Evolutionary conservation across 768 basidiomycete genomes (phyloP).

Genomic region (Mycena epipterygia): DNA sequence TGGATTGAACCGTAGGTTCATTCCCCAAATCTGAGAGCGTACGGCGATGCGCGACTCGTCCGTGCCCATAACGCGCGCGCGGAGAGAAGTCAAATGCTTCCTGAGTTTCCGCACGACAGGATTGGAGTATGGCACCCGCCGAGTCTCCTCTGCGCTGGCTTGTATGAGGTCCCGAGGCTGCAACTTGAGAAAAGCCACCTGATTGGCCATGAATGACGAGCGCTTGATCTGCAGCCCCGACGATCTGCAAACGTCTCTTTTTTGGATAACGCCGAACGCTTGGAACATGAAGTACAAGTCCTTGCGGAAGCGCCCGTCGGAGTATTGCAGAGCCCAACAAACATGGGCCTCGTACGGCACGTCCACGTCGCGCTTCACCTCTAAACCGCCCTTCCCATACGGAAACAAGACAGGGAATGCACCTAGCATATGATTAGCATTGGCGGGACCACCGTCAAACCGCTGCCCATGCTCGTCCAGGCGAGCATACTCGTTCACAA

Average conservation of each 20-base stretch:
- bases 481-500: slow-evolving; percentile 47
- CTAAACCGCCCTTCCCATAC: slow-evolving; percentile 51
- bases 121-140: slow-evolving; percentile 39
- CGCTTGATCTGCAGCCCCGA: too few species aligned
- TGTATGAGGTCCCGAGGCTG: slow-evolving; percentile 44
- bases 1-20: slow-evolving; percentile 42
- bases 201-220: slow-evolving; percentile 46
- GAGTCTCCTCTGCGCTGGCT: slow-evolving; percentile 52
- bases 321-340: slow-evolving; percentile 46
- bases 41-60: slow-evolving; percentile 45
- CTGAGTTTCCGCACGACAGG: slow-evolving; percentile 41
- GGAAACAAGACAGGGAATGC: slow-evolving; percentile 51
- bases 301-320: slow-evolving; percentile 44
- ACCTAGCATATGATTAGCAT: slow-evolving; percentile 46
- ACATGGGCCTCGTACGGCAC: slow-evolving; percentile 47
- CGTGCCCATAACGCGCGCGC: slow-evolving; percentile 43
- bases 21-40: slow-evolving; percentile 51
- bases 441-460: slow-evolving; percentile 37
- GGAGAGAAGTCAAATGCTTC: slow-evolving; percentile 41
- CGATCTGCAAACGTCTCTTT: slow-evolving; percentile 37
- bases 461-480: slow-evolving; percentile 13
- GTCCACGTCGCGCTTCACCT: slow-evolving; percentile 27
- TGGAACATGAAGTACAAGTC: slow-evolving; percentile 45
- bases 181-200: slow-evolving; percentile 38
- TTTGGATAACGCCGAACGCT: slow-evolving; percentile 48